These are phyloP conservation scores for Penicillium sp. DNA, from an alignment of 2,329 filamentous ascomycete genomes.

Conservation along the genomic window DNA sequence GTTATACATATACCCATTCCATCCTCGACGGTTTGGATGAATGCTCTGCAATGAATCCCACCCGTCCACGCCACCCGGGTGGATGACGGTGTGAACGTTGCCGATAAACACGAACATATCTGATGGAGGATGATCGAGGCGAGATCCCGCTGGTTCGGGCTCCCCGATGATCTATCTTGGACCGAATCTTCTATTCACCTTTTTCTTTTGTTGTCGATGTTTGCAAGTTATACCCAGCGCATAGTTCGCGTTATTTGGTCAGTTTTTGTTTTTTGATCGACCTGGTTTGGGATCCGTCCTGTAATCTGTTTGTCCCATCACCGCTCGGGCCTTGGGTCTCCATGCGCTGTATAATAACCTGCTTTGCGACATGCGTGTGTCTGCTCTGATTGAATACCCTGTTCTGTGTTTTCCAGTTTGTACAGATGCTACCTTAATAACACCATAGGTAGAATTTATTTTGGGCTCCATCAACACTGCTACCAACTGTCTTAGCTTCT, in stretches of 20 bases:
- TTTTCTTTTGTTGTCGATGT: conserved; percentile 8
- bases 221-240: conserved; percentile 27
- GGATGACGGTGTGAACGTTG: conserved; percentile 16
- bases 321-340: conserved; percentile 14
- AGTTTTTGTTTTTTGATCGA: conserved; percentile 5
- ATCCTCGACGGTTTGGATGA: conserved; percentile 15
- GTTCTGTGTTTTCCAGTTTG: conserved; percentile 5
- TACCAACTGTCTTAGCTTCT: neutral
- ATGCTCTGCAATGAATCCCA: conserved; percentile 13
- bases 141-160: conserved; percentile 22
- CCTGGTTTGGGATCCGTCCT: conserved; percentile 11
- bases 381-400: conserved; percentile 21
- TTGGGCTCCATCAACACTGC: neutral
- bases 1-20: conserved; percentile 8
- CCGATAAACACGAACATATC: conserved; percentile 21
- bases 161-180: conserved; percentile 6
- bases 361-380: conserved; percentile 9
- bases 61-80: neutral
- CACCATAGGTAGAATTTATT: neutral
- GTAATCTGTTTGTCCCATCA: conserved; percentile 16
- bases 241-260: conserved; percentile 7
- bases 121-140: conserved; percentile 14
- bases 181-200: conserved; percentile 7
- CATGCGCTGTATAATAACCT: conserved; percentile 23
- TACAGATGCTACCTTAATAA: conserved; percentile 5